These are phyloP conservation scores for Whalleya microplaca DNA, from an alignment of 2,329 filamentous ascomycete species.

Conservation along the genomic window DNA sequence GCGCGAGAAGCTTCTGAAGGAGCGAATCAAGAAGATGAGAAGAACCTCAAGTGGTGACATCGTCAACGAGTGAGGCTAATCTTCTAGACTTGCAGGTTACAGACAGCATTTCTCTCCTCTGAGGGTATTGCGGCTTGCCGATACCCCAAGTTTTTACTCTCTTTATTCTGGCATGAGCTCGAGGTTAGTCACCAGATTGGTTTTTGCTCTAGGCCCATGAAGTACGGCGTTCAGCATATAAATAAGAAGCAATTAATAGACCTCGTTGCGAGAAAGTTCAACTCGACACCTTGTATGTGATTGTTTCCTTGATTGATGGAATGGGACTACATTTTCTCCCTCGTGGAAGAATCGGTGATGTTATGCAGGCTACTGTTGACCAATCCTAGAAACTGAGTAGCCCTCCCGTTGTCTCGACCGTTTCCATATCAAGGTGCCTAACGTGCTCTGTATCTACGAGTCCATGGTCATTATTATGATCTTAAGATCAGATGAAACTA, in stretches of 20 bases:
- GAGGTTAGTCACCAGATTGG: constrained; percentile 30
- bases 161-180: constrained; percentile 18
- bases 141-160: constrained; percentile 13
- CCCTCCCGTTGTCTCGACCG: too few species aligned
- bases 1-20: constrained; percentile 55
- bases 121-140: constrained; percentile 6
- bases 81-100: constrained; percentile 41
- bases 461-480: too few species aligned
- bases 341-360: neutral
- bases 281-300: constrained; percentile 3
- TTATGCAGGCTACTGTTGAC: neutral
- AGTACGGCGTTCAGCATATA: constrained; percentile 15
- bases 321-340: neutral
- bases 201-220: constrained; percentile 19
- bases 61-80: constrained; percentile 52
- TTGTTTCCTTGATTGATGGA: neutral
- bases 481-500: too few species aligned
- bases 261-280: constrained; percentile 3
- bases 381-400: neutral
- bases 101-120: constrained; percentile 22
- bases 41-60: constrained; percentile 48
- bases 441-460: too few species aligned
- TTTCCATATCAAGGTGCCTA: too few species aligned
- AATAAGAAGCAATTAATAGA: constrained; percentile 20
- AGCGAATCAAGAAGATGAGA: constrained; percentile 60